Evolutionary conservation across 2,329 filamentous ascomycete species (phyloP).

Genomic region (Metarhizium sp.): DNA sequence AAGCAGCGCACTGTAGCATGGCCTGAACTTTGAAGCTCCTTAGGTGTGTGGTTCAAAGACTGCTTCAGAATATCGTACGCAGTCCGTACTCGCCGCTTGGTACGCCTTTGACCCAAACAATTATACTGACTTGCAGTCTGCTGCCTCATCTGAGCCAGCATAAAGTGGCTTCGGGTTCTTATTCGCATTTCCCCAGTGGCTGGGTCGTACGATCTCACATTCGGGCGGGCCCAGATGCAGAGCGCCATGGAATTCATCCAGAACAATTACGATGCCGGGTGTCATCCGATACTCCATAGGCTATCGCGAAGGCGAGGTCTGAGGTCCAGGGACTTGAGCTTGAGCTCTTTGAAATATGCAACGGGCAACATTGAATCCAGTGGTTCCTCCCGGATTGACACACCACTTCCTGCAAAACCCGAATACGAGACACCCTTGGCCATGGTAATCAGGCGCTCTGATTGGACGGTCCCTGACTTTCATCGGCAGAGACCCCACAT

Average conservation of each 20-base stretch:
- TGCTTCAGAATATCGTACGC: no score
- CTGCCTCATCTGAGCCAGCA: not conserved
- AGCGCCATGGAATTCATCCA: not conserved
- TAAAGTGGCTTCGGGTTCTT: not conserved
- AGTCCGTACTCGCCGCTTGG: no score
- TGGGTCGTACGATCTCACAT: not conserved
- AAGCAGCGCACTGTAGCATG: conserved; percentile 4
- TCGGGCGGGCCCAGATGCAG: not conserved
- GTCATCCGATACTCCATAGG: not conserved
- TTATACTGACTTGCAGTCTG: no score
- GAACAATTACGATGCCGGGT: not conserved
- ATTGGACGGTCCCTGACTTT: conserved; percentile 4
- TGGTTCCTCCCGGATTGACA: not conserved
- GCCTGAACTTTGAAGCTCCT: no score
- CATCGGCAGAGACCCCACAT: not conserved
- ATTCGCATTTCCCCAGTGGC: not conserved
- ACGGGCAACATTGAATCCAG: no score
- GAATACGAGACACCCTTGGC: conserved; percentile 5
- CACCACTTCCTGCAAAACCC: not conserved
- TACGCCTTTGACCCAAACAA: no score
- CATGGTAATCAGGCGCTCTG: not conserved
- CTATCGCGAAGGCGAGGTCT: no score
- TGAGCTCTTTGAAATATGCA: no score
- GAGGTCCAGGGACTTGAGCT: no score
- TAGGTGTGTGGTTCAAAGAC: no score